Percentiles rank a stretch among this genome's conserved stretches.
Conservation (phyloP, 2,329 filamentous ascomycete species). For the Tothia fuscella region DNA sequence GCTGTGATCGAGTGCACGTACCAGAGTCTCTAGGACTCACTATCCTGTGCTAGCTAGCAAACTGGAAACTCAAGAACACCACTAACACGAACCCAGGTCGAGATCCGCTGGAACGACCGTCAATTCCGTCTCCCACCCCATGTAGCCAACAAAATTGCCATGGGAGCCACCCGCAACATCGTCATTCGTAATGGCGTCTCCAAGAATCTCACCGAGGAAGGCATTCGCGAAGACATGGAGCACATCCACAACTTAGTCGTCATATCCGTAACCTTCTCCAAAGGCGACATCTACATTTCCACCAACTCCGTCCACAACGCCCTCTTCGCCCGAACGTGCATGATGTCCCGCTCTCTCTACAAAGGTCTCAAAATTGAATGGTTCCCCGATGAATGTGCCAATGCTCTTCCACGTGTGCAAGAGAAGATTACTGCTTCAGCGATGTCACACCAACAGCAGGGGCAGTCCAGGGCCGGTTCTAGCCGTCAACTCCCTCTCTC, state of each 20-base stretch:
- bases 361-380: conserved; percentile 60
- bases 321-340: conserved; percentile 63
- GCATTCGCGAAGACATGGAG: conserved; percentile 61
- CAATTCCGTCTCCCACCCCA: conserved; percentile 56
- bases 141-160: conserved; percentile 50
- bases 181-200: conserved; percentile 48
- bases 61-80: not conserved
- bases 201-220: conserved; percentile 45
- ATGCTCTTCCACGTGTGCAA: conserved; percentile 22
- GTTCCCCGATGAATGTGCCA: conserved; percentile 59
- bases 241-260: conserved; percentile 73
- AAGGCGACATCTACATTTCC: conserved; percentile 52
- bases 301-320: conserved; percentile 70
- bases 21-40: not conserved
- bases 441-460: conserved; percentile 17
- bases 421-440: not conserved
- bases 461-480: conserved; percentile 16
- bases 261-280: conserved; percentile 48
- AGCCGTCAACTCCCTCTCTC: conserved; percentile 10
- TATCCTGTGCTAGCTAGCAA: not conserved
- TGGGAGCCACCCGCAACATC: conserved; percentile 62
- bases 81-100: conserved; percentile 39
- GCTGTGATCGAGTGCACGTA: too few species aligned
- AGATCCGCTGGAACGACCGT: conserved; percentile 56
- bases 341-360: conserved; percentile 58